Base-by-base conservation (phyloP, 345 rosid genomes). In the Orychophragmus violaceus region DNA sequence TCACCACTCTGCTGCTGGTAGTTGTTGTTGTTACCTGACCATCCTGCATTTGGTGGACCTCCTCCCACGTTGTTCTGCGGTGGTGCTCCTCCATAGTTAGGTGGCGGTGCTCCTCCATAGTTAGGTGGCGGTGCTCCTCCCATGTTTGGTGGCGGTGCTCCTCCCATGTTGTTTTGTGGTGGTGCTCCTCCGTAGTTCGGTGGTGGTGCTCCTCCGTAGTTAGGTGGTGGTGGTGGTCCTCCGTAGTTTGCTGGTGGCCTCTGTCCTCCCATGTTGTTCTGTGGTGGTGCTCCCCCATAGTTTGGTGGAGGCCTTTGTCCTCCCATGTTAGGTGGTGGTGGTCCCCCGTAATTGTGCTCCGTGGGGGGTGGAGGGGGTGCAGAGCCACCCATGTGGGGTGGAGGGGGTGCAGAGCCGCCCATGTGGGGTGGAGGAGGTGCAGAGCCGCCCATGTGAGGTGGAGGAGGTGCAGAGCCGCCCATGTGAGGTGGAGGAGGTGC, bases 371-470 rank as follows among this genome's bases (percentile, higher is more conserved):
- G 69, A 71, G 71, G 76, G 21, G 70, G 70, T 8, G 70, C 58
- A 55, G 69, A 32, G 59, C 70, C 70, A 19, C 70, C 70, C 70
- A 53, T 66, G 6, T 39, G 29, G 10, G 69, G 68, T 18, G 59
- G 68, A 33, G 65, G 66, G 25, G 64, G 50, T 2, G 64, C 32
- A 59, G 64, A 25, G 23, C 79, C 80, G 0, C 76, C 74, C 70
- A 50, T 66, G 62, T 74, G 76, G 70, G 37, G 62, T 2, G 50
- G 50, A 2, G 77, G 74, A 17, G 81, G 23, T n/a, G n/a, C n/a
- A n/a, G n/a, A n/a, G 29, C 79, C 76, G 21, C 72, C 82, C 81
- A 80, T 68, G 18, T 66, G 71, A 41, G 71, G 76, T 50, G 49
- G 76, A 21, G 71, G 76, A 45, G 76, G 76, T n/a, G n/a, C n/a